phyloP scores from a whole-genome alignment of 1,284 basidiomycete species.

The Marasmius tenuissimus region DNA sequence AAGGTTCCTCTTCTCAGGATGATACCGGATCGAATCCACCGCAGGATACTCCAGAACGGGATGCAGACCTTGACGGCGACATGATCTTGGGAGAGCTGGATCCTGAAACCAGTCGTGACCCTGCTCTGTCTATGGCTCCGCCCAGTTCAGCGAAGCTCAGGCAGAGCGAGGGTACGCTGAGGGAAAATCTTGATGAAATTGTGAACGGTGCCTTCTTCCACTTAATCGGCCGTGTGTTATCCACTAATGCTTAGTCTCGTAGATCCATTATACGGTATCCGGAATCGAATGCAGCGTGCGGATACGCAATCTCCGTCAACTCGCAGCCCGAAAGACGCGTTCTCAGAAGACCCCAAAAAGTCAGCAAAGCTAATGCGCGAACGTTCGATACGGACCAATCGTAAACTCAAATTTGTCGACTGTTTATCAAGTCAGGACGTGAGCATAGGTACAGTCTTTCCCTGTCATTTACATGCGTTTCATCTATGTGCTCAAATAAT shows the following conservation, averaged over 20 bases:
- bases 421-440: slow-evolving; percentile 71
- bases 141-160: slow-evolving; percentile 36
- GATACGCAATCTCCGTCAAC: slow-evolving; percentile 31
- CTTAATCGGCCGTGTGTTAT: slow-evolving; percentile 13
- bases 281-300: slow-evolving; percentile 40
- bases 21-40: slow-evolving; percentile 22
- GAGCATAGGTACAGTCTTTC: slow-evolving; percentile 63
- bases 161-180: slow-evolving; percentile 49
- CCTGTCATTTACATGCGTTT: slow-evolving; percentile 21
- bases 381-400: slow-evolving; percentile 72
- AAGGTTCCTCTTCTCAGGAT: slow-evolving; percentile 24
- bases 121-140: slow-evolving; percentile 16
- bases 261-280: slow-evolving; percentile 62
- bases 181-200: slow-evolving; percentile 70
- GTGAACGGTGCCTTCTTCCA: slow-evolving; percentile 56
- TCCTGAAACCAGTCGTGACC: slow-evolving; percentile 48
- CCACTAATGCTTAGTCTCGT: slow-evolving; percentile 16
- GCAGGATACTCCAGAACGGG: slow-evolving; percentile 32
- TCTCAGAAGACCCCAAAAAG: slow-evolving; percentile 37
- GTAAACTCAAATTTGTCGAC: slow-evolving; percentile 72
- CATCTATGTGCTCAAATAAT: slow-evolving; percentile 2
- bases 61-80: slow-evolving; percentile 65
- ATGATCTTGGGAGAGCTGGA: slow-evolving; percentile 76
- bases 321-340: slow-evolving; percentile 20
- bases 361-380: slow-evolving; percentile 67